Base-by-base conservation (phyloP, 2,329 filamentous ascomycete genomes). In the Cercospora sojina region DNA sequence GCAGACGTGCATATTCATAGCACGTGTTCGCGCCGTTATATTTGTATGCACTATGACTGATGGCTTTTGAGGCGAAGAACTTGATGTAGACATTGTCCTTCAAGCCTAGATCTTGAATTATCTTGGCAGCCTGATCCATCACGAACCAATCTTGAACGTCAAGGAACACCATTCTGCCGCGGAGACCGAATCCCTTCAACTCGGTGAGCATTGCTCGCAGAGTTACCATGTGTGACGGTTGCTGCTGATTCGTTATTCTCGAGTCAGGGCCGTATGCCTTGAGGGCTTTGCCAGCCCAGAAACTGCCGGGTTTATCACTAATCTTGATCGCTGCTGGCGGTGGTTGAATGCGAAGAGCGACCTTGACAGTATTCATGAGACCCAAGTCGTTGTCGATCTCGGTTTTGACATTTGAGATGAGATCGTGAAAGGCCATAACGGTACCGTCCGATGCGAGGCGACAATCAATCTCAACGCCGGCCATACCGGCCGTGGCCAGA, bases 21-120 rank as follows among this genome's bases (percentile, higher is more conserved):
- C 57, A 59, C 8, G 57, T 59, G 32, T 59, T 25, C 9, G 57
- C 57, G 38, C 57, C 57, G 18, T 59, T 23, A 16, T 59, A 59
- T 38, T 38, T 43, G 8, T 32, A 31, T 23, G 29, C 57, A 23
- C 9, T 31, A 20, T 32, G 29, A 23, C 29, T 59, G 18, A 59
- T 38, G 57, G 16, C 57, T 27, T 4, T 12, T 2, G 57, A 38
- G 2, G 57, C 57, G 32, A 32, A 59, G 29, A 59, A 20, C 18
- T 59, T 59, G 12, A 59, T n/a, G 31, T 43, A 59, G 5, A 59
- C 57, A 23, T 38, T 20, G 3, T 43, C n/a, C 10, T 59, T 20
- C 57, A 59, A 25, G 5, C 57, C 57, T 3, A 59, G 18, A 16
- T 38, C 27, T 20, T 38, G 20, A 23, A 59, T 23, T 16, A 59